Conservation (phyloP, 1,284 basidiomycete genomes). For the Naganishia sp. region DNA sequence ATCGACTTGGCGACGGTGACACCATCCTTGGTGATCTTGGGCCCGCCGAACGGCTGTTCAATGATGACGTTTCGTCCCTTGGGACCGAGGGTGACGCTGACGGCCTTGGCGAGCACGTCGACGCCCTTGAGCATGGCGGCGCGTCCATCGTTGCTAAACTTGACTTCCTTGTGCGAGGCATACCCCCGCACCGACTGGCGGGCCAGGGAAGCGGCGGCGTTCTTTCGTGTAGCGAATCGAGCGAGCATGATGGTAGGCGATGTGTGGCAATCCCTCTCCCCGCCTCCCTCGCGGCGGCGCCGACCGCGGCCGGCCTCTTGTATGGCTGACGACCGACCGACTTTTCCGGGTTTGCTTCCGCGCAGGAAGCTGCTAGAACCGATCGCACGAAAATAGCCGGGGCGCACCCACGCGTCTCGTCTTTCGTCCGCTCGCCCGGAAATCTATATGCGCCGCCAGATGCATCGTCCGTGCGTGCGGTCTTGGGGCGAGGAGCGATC, state of each 20-base stretch:
- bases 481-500: too few species aligned
- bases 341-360: slow-evolving; percentile 25
- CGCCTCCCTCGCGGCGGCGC: not conserved
- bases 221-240: slow-evolving; percentile 27
- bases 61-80: slow-evolving; percentile 99
- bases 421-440: too few species aligned
- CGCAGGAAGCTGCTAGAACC: slow-evolving; percentile 21
- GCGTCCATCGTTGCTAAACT: slow-evolving; percentile 94
- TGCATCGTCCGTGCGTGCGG: too few species aligned
- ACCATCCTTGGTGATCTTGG: slow-evolving; percentile 98
- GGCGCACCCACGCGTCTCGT: not conserved
- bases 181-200: slow-evolving; percentile 62
- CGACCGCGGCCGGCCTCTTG: too few species aligned
- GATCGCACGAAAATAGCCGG: not conserved
- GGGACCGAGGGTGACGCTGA: slow-evolving; percentile 91
- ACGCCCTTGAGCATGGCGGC: slow-evolving; percentile 93
- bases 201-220: slow-evolving; percentile 16
- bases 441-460: too few species aligned
- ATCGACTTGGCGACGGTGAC: slow-evolving; percentile 97
- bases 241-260: slow-evolving; percentile 21
- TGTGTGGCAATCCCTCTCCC: not conserved
- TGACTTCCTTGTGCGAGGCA: slow-evolving; percentile 90
- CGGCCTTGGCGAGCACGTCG: slow-evolving; percentile 92
- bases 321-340: not conserved
- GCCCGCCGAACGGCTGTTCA: slow-evolving; percentile 94